phyloP scores from a whole-genome alignment of 2,329 filamentous ascomycete genomes.

The Colletotrichum endophyticum region DNA sequence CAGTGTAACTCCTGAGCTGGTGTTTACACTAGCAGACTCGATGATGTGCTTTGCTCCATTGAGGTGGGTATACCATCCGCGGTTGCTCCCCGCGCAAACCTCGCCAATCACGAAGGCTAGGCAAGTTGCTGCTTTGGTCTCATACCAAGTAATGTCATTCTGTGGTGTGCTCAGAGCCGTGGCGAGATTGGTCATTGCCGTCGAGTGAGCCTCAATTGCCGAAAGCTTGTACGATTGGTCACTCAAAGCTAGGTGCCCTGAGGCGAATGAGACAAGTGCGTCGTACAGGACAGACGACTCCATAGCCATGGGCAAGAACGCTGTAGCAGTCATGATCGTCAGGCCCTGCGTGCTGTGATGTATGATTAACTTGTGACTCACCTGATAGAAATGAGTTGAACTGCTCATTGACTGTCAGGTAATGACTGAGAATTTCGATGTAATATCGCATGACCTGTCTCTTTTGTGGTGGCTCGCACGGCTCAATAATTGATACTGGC shows the following conservation, averaged over 20 bases:
- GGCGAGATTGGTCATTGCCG: constrained; percentile 7
- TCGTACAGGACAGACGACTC: constrained; percentile 19
- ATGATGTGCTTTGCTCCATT: constrained; percentile 18
- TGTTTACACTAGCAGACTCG: neutral
- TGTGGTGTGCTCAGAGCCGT: constrained; percentile 1
- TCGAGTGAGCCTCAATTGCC: constrained; percentile 10
- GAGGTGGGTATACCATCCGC: constrained; percentile 17
- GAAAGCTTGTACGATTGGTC: neutral
- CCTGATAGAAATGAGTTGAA: constrained; percentile 17
- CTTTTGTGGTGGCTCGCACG: constrained; percentile 1
- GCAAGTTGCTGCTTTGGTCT: constrained; percentile 16
- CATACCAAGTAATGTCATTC: constrained; percentile 9
- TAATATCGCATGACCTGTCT: constrained; percentile 15
- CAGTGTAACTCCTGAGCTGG: neutral
- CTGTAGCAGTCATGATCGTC: neutral
- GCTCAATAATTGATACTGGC: neutral
- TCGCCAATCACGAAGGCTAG: constrained; percentile 16
- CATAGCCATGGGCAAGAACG: constrained; percentile 22
- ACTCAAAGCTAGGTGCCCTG: constrained; percentile 13
- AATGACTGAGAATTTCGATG: constrained; percentile 10
- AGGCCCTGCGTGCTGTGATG: neutral
- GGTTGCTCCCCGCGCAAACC: constrained; percentile 3
- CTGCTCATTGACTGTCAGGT: constrained; percentile 12
- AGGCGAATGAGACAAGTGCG: constrained; percentile 14
- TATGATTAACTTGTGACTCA: neutral